phyloP scores from a whole-genome alignment of 2,329 filamentous ascomycete species.

The Sporothrix dimorphospora region DNA sequence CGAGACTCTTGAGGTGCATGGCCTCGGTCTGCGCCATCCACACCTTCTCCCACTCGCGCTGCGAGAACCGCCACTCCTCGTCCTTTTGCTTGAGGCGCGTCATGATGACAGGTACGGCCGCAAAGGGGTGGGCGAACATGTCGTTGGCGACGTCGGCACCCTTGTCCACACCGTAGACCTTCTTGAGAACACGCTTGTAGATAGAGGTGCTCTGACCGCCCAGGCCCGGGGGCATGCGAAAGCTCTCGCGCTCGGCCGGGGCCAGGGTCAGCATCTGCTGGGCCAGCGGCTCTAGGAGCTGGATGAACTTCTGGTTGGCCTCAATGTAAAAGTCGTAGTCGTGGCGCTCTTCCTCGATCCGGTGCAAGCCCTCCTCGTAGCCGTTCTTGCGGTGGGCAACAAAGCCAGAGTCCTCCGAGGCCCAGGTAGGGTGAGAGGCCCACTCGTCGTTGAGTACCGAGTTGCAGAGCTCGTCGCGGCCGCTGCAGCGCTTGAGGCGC shows the following conservation, averaged over 20 bases:
- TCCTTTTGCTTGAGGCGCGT: conserved; percentile 92
- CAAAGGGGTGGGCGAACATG: conserved; percentile 81
- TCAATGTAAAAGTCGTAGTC: conserved; percentile 99
- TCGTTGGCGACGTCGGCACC: conserved; percentile 85
- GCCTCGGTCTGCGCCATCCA: conserved; percentile 95
- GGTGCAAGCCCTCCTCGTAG: conserved; percentile 89
- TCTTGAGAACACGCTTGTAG: conserved; percentile 96
- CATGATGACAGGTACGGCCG: conserved; percentile 85
- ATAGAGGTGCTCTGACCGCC: conserved; percentile 95
- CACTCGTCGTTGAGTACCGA: conserved; percentile 95
- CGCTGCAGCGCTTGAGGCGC: conserved; percentile 87
- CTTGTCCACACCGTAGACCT: conserved; percentile 86
- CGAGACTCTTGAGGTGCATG: conserved; percentile 93
- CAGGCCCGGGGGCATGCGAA: conserved; percentile 79
- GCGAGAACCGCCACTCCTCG: conserved; percentile 93
- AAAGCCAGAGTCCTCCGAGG: conserved; percentile 95
- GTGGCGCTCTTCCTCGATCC: conserved; percentile 96
- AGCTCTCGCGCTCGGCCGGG: conserved; percentile 70
- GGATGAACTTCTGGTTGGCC: conserved; percentile 90
- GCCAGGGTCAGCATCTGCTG: conserved; percentile 85
- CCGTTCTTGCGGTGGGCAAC: conserved; percentile 97
- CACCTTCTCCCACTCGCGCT: conserved; percentile 98
- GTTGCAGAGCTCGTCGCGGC: conserved; percentile 91
- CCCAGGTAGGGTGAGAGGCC: conserved; percentile 98
- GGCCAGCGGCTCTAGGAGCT: conserved; percentile 90